Evolutionary conservation across 768 basidiomycete species (phyloP).

Genomic region (Phanerochaete sordida): DNA sequence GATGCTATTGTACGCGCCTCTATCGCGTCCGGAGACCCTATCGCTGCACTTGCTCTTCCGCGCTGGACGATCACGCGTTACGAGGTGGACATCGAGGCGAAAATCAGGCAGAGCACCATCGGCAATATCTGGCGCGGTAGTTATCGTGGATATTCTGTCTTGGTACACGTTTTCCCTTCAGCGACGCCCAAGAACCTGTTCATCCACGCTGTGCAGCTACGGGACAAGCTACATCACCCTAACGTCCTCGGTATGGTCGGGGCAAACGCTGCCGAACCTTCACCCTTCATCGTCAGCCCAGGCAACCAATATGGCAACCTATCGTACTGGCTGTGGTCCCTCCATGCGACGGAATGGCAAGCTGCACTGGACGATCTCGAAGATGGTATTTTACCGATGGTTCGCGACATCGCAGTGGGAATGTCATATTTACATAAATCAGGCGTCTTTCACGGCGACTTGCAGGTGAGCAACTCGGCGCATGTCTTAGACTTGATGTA

Average conservation of each 20-base stretch:
- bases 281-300: slow-evolving; percentile 52
- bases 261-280: slow-evolving; percentile 69
- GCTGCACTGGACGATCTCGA: slow-evolving; percentile 31
- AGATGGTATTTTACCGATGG: slow-evolving; percentile 44
- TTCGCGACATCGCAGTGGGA: slow-evolving; percentile 73
- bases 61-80: slow-evolving; percentile 81
- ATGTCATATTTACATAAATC: slow-evolving; percentile 76
- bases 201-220: slow-evolving; percentile 63
- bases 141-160: slow-evolving; percentile 65
- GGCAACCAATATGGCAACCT: slow-evolving; percentile 66
- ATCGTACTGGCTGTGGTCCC: slow-evolving; percentile 48
- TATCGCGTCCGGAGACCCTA: slow-evolving; percentile 13
- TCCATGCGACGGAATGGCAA: slow-evolving; percentile 7
- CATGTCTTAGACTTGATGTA: not conserved
- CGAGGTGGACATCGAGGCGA: slow-evolving; percentile 68
- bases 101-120: slow-evolving; percentile 75
- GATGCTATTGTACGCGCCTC: slow-evolving; percentile 68
- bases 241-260: slow-evolving; percentile 75
- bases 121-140: slow-evolving; percentile 72
- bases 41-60: slow-evolving; percentile 36
- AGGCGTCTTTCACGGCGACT: slow-evolving; percentile 74
- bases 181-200: slow-evolving; percentile 63
- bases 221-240: slow-evolving; percentile 65
- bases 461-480: slow-evolving; percentile 49
- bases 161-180: slow-evolving; percentile 68